A percentile compares a stretch with the other conserved stretches of the same genome.
These are phyloP conservation scores for Calonectria fujianensis DNA, from an alignment of 2,329 filamentous ascomycete genomes.

Conservation along the genomic window DNA sequence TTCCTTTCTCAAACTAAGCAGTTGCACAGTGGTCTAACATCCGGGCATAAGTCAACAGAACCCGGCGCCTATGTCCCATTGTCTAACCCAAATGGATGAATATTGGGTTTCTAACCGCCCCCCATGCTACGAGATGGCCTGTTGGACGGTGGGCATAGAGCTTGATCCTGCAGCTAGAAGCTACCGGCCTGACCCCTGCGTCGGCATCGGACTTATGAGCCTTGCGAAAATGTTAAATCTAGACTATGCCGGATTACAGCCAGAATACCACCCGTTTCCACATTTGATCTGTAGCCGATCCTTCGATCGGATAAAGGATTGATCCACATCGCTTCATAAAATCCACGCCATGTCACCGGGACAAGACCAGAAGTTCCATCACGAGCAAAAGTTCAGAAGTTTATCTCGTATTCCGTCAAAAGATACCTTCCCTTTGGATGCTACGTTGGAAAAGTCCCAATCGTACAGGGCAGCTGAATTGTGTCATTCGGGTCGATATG, in stretches of 20 bases:
- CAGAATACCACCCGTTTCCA: constrained; percentile 3
- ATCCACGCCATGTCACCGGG: constrained; percentile 19
- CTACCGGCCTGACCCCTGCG: constrained; percentile 1
- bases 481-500: neutral
- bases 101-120: neutral
- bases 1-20: constrained; percentile 8
- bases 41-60: neutral
- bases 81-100: neutral
- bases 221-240: constrained; percentile 23
- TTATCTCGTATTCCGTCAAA: constrained; percentile 18
- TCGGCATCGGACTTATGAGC: constrained; percentile 25
- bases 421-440: constrained; percentile 17
- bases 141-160: neutral
- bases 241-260: neutral
- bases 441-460: constrained; percentile 22
- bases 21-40: neutral
- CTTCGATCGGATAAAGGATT: constrained; percentile 16
- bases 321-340: constrained; percentile 23
- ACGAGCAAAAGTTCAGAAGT: neutral
- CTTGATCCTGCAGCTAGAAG: constrained; percentile 2
- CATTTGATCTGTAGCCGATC: constrained; percentile 19
- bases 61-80: no score
- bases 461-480: constrained; percentile 33
- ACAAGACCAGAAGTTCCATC: constrained; percentile 36
- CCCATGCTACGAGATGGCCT: neutral